phyloP scores from a whole-genome alignment of 2,329 filamentous ascomycete species.

The Pseudogymnoascus sp. region DNA sequence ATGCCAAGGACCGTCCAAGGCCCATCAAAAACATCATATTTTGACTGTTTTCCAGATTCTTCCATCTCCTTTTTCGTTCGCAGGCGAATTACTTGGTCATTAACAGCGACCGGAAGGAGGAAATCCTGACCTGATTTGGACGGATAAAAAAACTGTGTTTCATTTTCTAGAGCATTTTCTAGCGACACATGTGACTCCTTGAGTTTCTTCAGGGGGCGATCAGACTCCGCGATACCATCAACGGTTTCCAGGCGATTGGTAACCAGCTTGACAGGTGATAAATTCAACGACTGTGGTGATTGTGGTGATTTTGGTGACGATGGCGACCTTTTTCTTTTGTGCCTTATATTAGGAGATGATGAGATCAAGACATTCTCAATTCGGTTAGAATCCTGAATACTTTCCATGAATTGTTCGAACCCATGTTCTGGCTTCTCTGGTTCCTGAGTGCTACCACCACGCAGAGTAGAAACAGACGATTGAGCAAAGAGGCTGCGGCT shows the following conservation, averaged over 20 bases:
- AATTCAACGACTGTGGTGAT: not conserved
- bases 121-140: slow-evolving; percentile 3
- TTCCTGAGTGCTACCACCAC: not conserved
- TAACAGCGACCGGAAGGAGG: not conserved
- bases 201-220: not conserved
- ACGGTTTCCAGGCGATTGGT: not conserved
- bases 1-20: slow-evolving; percentile 8
- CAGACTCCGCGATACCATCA: not conserved
- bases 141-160: not conserved
- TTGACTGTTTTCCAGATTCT: not conserved
- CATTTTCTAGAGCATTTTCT: not conserved
- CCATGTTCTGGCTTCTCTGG: not conserved
- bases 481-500: not conserved
- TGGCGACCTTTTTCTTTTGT: not conserved
- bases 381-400: not conserved
- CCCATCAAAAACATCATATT: slow-evolving; percentile 10
- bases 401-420: not conserved
- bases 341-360: not conserved
- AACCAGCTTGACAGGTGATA: not conserved
- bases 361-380: not conserved
- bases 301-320: not conserved
- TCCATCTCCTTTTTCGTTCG: not conserved
- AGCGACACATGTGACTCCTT: not conserved
- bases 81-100: not conserved
- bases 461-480: not conserved